Base-by-base conservation (phyloP, 306 rosid genomes). In the Dryas alaskensis region DNA sequence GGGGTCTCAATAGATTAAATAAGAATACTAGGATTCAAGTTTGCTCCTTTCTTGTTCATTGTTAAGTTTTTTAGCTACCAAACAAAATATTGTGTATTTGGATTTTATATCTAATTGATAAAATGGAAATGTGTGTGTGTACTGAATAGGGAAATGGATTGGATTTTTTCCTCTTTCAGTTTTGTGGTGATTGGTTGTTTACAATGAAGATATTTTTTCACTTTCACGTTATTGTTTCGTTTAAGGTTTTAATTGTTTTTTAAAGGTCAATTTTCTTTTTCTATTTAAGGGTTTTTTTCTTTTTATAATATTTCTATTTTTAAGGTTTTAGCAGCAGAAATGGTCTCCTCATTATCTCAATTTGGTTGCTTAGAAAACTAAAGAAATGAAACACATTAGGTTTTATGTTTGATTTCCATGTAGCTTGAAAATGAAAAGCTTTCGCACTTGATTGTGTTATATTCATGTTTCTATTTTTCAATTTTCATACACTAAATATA, bases 1-100 rank as follows among this genome's bases (percentile, higher is more conserved):
- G n/a, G 8, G 77, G 70, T 58, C 71, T 53, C 66, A 50, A 39
- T 63, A 9, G 65, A 16, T 19, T 43, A 13, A 53, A 54, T 58
- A 65, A 67, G 63, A 55, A 73, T 63, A 31, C 50, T 49, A 13
- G 22, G 81, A 12, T 81, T 81, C 59, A 45, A 75, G 49, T 77
- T 13, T 69, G 48, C 48, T 45, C 50, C 59, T 11, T 58, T 17
- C 14, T 60, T 50, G 44, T 48, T 73, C 42, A 60, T 17, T 48
- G 31, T 45, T 64, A 39, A 0, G 16, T 4, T 4, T 14, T 10
- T 50, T 4, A 40, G 69, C 43, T 4, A 73, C 58, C n/a, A 4
- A 22, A 57, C 25, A 14, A 22, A 8, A 10, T 50, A 42, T 73
- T 67, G 16, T 50, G 60, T 66, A 44, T 61, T 66, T 58, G 58